A percentile compares a stretch with the other conserved stretches of the same genome.
Conservation (phyloP, 2,329 filamentous ascomycete genomes). For the Penicillium sp. region DNA sequence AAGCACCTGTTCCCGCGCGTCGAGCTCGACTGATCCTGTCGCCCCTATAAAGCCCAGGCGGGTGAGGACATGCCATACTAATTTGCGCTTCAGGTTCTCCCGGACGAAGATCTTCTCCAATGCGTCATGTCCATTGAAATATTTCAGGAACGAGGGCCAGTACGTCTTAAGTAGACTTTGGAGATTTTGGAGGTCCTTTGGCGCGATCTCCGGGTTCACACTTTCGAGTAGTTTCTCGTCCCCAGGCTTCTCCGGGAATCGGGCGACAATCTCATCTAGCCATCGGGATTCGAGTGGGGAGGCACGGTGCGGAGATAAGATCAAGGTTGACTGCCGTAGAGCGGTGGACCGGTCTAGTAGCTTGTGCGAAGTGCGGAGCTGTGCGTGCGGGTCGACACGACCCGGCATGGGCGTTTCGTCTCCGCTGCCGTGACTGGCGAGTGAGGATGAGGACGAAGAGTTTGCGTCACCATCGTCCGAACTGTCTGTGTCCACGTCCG, state of each 20-base stretch:
- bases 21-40: conserved; percentile 28
- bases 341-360: conserved; percentile 34
- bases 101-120: conserved; percentile 83
- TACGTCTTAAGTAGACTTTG: conserved; percentile 53
- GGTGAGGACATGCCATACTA: conserved; percentile 52
- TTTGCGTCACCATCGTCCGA: conserved; percentile 25
- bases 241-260: conserved; percentile 33
- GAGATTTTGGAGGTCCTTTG: conserved; percentile 25
- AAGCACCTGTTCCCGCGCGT: conserved; percentile 46
- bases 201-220: conserved; percentile 17
- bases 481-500: conserved; percentile 16
- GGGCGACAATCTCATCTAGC: conserved; percentile 50
- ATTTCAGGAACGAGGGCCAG: conserved; percentile 75
- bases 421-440: conserved; percentile 40
- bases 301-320: conserved; percentile 75
- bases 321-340: conserved; percentile 59
- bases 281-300: conserved; percentile 75
- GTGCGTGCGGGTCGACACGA: conserved; percentile 25
- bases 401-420: conserved; percentile 38
- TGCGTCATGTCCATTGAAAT: conserved; percentile 82
- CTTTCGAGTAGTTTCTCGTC: conserved; percentile 5
- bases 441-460: conserved; percentile 41
- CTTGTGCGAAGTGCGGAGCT: conserved; percentile 33
- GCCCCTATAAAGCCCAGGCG: conserved; percentile 65
- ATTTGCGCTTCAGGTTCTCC: conserved; percentile 81